phyloP scores from a whole-genome alignment of 2,329 filamentous ascomycete species.

The Colletotrichum neosansevieriae region DNA sequence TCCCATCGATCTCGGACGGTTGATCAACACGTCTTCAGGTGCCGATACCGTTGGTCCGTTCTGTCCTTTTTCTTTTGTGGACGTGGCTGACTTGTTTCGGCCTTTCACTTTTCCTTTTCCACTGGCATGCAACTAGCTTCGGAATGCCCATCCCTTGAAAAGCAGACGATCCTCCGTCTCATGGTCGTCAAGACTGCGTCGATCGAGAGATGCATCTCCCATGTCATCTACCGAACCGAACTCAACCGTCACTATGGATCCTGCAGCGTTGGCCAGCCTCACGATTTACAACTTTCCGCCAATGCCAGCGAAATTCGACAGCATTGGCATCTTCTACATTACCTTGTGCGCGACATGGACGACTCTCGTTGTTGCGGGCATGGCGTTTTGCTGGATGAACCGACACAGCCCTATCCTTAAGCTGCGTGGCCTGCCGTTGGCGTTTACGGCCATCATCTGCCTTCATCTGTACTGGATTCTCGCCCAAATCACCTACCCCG shows the following conservation, averaged over 20 bases:
- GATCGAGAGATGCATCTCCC: background rate
- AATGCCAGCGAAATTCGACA: constrained; percentile 45
- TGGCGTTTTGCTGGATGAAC: constrained; percentile 50
- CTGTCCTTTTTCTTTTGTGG: background rate
- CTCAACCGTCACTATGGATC: constrained; percentile 11
- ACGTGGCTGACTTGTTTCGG: background rate
- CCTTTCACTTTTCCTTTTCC: background rate
- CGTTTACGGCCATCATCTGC: constrained; percentile 54
- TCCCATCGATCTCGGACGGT: background rate
- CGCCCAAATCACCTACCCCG: constrained; percentile 57
- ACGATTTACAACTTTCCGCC: constrained; percentile 49
- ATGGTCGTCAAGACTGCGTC: background rate
- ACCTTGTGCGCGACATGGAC: constrained; percentile 47
- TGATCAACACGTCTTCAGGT: constrained; percentile 12
- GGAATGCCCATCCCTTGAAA: constrained; percentile 5
- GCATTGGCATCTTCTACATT: constrained; percentile 48
- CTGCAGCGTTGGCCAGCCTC: constrained; percentile 28
- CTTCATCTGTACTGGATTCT: constrained; percentile 55
- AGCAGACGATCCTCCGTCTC: background rate
- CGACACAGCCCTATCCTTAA: constrained; percentile 52
- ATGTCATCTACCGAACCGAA: background rate
- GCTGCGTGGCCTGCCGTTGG: constrained; percentile 55
- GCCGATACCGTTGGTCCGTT: constrained; percentile 1
- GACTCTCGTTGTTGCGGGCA: constrained; percentile 48
- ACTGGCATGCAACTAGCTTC: background rate